A percentile compares a stretch with the other conserved stretches of the same genome.
Conservation (phyloP, 768 basidiomycete species). For the Antrodiella citrinella region DNA sequence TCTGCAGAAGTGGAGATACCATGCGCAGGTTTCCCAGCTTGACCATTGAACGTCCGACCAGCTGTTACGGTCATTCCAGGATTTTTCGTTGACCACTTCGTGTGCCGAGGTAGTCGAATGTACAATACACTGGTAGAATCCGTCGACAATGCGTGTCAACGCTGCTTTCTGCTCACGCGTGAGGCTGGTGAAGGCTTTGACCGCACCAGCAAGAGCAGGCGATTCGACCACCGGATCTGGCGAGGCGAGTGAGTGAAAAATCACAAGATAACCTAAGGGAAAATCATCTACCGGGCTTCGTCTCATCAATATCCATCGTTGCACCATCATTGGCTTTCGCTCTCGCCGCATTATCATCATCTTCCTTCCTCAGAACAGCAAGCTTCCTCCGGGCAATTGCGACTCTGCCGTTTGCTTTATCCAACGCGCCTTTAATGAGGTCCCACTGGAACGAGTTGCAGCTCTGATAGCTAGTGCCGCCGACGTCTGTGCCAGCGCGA, state of each 20-base stretch:
- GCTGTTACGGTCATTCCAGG: conserved; percentile 61
- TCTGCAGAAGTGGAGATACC: conserved; percentile 86
- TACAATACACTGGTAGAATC: conserved; percentile 62
- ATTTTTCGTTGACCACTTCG: conserved; percentile 51
- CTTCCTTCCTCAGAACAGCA: conserved; percentile 71
- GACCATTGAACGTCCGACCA: conserved; percentile 77
- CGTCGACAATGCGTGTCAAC: conserved; percentile 62
- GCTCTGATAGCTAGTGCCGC: conserved; percentile 22
- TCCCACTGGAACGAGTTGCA: conserved; percentile 78
- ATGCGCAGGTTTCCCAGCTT: conserved; percentile 83
- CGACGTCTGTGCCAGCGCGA: conserved; percentile 39
- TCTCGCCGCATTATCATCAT: conserved; percentile 76
- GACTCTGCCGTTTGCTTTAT: conserved; percentile 88
- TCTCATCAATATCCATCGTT: conserved; percentile 64
- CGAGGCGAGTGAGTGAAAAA: not conserved
- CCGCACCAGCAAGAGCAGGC: conserved; percentile 58
- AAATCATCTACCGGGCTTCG: conserved; percentile 42
- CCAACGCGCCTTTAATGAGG: conserved; percentile 69
- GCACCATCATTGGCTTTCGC: conserved; percentile 55
- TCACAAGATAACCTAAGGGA: conserved; percentile 7
- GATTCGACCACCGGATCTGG: conserved; percentile 47
- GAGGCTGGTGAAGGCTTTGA: conserved; percentile 69
- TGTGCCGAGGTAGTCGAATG: conserved; percentile 45
- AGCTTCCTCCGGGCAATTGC: conserved; percentile 71
- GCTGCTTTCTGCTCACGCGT: conserved; percentile 71